A percentile compares a stretch with the other conserved stretches of the same genome.
phyloP scores from a whole-genome alignment of 2,329 filamentous ascomycete genomes.

The Knufia petricola region DNA sequence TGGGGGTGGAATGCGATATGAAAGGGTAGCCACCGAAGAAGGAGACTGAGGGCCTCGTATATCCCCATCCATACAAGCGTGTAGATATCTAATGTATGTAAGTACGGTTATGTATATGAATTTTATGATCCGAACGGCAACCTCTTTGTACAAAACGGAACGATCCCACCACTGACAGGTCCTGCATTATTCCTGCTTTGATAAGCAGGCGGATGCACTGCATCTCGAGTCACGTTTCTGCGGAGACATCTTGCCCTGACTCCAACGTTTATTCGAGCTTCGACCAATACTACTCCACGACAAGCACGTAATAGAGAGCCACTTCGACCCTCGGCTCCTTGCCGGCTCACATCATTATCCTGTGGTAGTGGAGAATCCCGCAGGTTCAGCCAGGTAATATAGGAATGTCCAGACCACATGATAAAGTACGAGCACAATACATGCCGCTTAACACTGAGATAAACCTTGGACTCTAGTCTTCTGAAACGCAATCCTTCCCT shows the following conservation, averaged over 20 bases:
- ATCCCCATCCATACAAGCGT: background rate
- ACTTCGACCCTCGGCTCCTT: background rate
- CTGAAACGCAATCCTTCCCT: too few relatives aligned
- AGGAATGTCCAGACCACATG: too few relatives aligned
- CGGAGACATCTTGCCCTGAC: background rate
- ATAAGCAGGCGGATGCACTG: background rate
- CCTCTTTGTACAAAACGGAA: too few relatives aligned
- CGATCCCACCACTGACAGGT: too few relatives aligned
- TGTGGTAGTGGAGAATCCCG: too few relatives aligned
- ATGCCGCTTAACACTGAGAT: too few relatives aligned
- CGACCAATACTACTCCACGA: background rate
- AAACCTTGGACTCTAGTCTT: too few relatives aligned
- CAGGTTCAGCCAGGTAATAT: too few relatives aligned
- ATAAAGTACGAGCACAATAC: too few relatives aligned
- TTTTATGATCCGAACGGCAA: background rate
- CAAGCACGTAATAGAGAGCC: background rate
- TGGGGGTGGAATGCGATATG: conserved; percentile 24
- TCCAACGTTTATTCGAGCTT: background rate
- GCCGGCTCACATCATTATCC: background rate
- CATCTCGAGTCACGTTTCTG: background rate
- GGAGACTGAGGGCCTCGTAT: background rate
- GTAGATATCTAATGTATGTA: conserved; percentile 2
- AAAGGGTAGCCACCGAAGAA: conserved; percentile 5
- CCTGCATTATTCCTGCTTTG: background rate
- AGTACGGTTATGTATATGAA: conserved; percentile 3